phyloP scores from a whole-genome alignment of 2,329 filamentous ascomycete genomes.

The Lachnellula suecica region DNA sequence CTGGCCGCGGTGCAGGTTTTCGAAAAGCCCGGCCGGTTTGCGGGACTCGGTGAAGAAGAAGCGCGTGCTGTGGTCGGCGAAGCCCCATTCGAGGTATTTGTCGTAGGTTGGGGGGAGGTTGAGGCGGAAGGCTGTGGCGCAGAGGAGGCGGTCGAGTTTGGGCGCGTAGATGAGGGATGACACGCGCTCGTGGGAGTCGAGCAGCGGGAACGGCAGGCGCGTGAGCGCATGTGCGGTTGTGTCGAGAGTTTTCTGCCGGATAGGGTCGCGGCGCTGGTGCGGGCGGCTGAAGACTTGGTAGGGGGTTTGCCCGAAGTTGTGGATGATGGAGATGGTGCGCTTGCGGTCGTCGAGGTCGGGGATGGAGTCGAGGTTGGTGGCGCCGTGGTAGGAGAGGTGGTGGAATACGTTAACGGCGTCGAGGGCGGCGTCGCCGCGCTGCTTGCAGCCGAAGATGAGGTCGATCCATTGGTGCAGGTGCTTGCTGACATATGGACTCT shows the following conservation, averaged over 20 bases:
- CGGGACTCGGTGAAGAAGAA: conserved; percentile 86
- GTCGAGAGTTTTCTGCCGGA: conserved; percentile 70
- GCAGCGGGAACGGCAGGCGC: conserved; percentile 74
- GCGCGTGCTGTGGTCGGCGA: conserved; percentile 86
- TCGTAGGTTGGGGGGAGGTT: conserved; percentile 86
- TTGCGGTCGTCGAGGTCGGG: conserved; percentile 61
- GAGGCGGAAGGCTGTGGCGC: conserved; percentile 78
- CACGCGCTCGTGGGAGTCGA: conserved; percentile 73
- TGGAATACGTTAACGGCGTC: conserved; percentile 96
- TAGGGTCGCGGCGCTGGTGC: conserved; percentile 73
- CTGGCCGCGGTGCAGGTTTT: conserved; percentile 90
- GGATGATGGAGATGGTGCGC: conserved; percentile 85
- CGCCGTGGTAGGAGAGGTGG: conserved; percentile 90
- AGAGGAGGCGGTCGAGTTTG: conserved; percentile 80
- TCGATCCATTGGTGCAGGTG: conserved; percentile 95
- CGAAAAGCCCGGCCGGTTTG: conserved; percentile 82
- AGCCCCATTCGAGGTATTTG: conserved; percentile 94
- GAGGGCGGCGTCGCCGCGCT: conserved; percentile 86
- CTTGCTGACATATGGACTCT: conserved; percentile 88
- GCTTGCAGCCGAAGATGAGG: conserved; percentile 89
- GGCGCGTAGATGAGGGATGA: conserved; percentile 74
- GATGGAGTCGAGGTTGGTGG: conserved; percentile 89
- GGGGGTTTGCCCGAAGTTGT: conserved; percentile 97
- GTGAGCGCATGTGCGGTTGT: conserved; percentile 73
- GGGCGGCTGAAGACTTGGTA: conserved; percentile 86